Base-by-base conservation (phyloP, 2,329 filamentous ascomycete species). In the Phaeosphaeria sp. region DNA sequence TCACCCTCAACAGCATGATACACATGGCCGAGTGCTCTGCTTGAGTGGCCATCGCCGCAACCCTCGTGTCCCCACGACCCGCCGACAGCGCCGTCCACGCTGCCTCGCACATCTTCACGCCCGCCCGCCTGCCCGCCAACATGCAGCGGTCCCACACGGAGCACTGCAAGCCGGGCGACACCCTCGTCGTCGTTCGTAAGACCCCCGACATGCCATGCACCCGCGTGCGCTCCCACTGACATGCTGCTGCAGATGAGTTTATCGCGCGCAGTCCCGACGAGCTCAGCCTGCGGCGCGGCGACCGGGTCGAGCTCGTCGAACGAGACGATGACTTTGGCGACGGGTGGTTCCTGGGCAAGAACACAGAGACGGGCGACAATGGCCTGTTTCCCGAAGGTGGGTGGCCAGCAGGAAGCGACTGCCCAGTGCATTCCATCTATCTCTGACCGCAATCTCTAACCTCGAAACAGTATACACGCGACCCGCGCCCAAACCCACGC, bases 191-290 rank as follows among this genome's bases (percentile, higher is more conserved):
- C 66, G 89, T 91, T 69, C 89, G 89, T 91, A 82, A 83, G 89
- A 85, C 47, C 55, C 30, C 50, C 46, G 36, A 10, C 13, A n/a
- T 22, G 43, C 27, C 21, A 22, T 25, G 33, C 33, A 25, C n/a
- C 15, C 30, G n/a, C 18, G 17, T 21, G 20, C 20, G 20, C 46
- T 15, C 30, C 30, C 23, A 57, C 60, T 68, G 50, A 64, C 62
- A 49, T 13, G 25, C 44, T 27, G 6, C 42, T 53, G 49, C 66
- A 96, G 92, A 99, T 80, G 93, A 97, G 79, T 98, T 99, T 77
- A 83, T 89, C 67, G 93, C 94, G 56, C 89, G 95, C 66, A 96
- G 93, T 77, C 90, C 91, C 56, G 95, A 99, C 79, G 95, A 99
- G 83, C 84, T 99, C 72, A 96, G 88, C 68, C 84, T 99, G 65